phyloP scores from a whole-genome alignment of 495 filamentous ascomycete genomes.

The Penicillium cataractarum region DNA sequence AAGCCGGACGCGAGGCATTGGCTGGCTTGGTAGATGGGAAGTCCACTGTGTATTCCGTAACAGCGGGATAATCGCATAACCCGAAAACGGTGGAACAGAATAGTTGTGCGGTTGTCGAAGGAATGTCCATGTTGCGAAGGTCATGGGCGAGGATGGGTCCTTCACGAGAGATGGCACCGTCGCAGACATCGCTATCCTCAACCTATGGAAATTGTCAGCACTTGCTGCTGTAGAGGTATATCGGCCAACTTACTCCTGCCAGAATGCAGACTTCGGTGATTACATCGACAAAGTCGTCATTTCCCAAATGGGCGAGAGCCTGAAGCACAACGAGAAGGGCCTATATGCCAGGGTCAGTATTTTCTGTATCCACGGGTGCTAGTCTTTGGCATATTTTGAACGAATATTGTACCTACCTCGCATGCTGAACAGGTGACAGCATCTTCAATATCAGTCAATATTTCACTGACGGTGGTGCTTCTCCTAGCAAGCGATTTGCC shows the following conservation, averaged over 20 bases:
- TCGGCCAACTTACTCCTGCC: slow-evolving; percentile 32
- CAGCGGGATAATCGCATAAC: slow-evolving; percentile 50
- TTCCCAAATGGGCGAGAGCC: slow-evolving; percentile 43
- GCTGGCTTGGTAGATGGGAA: slow-evolving; percentile 48
- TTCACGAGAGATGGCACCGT: slow-evolving; percentile 48
- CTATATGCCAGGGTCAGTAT: slow-evolving; percentile 20
- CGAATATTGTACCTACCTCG: slow-evolving; percentile 37
- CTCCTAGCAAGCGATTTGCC: slow-evolving; percentile 13
- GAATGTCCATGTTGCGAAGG: slow-evolving; percentile 48
- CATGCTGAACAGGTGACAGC: slow-evolving; percentile 50
- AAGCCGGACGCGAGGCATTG: slow-evolving; percentile 38
- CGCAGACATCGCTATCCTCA: slow-evolving; percentile 54
- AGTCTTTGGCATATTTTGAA: not conserved
- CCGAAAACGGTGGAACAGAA: slow-evolving; percentile 55
- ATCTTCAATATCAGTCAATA: slow-evolving; percentile 44
- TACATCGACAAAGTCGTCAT: slow-evolving; percentile 43
- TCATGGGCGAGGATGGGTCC: slow-evolving; percentile 52
- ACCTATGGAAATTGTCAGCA: slow-evolving; percentile 19
- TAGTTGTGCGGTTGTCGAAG: slow-evolving; percentile 48
- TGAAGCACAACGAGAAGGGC: slow-evolving; percentile 48
- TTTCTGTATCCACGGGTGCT: not conserved
- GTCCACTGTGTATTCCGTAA: slow-evolving; percentile 43
- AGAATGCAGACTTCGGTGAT: slow-evolving; percentile 51
- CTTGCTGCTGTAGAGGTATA: not conserved
- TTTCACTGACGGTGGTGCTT: slow-evolving; percentile 19